These are phyloP conservation scores for Oxyria digyna DNA, from an alignment of 148 eudicot species.

Conservation along the genomic window DNA sequence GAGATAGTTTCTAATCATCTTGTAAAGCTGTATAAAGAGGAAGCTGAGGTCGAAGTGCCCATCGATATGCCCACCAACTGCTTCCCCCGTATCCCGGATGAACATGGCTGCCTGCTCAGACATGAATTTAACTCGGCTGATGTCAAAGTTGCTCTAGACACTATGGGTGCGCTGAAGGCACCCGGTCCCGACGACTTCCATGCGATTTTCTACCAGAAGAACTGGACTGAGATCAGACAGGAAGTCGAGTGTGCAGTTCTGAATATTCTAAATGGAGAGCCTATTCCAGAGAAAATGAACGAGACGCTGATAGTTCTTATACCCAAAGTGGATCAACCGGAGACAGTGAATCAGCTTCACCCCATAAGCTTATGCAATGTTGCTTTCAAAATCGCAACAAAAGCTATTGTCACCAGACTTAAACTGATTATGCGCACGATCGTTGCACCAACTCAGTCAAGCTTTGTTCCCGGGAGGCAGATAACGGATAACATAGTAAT, in stretches of 20 bases:
- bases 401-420: no score
- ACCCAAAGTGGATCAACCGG: not conserved
- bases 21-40: not conserved
- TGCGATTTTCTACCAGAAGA: not conserved
- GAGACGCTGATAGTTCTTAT: not conserved
- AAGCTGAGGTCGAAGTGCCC: not conserved
- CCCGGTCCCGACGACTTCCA: not conserved
- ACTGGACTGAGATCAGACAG: not conserved
- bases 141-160: not conserved
- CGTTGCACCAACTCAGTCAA: not conserved
- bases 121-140: not conserved
- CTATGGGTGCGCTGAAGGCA: not conserved
- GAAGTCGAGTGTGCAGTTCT: not conserved
- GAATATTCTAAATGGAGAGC: no score
- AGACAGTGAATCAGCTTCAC: not conserved
- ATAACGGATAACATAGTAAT: no score
- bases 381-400: not conserved
- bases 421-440: no score
- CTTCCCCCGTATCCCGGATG: no score
- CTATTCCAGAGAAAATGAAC: not conserved
- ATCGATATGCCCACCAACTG: no score
- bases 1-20: not conserved
- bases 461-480: not conserved
- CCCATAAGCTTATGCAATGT: not conserved
- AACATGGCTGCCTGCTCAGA: no score